Evolutionary conservation across 306 rosid species (phyloP), one percentile per base, ranked within the genome.

Genomic region (Cucurbita moschata): DNA sequence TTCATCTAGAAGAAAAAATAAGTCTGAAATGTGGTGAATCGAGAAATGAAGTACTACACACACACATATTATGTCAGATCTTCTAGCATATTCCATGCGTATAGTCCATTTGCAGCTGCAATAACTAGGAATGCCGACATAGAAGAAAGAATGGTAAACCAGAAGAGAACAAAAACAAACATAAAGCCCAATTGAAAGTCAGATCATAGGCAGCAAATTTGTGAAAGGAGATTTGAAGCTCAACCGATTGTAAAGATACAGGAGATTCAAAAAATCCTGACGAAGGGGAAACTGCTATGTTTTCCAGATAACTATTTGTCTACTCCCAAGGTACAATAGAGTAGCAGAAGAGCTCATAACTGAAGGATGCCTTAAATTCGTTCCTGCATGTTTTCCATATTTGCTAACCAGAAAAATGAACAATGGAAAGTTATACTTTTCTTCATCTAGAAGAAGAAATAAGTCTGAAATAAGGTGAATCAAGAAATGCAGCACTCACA

Each of bases 11-110:
- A 30, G 35, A 30, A 30, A 30, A 30, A 30, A 30, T 30, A 30
- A 30, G 35, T 30, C 55, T 13, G 55, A 51, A 51, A 51, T 13
- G 55, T 51, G 55, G n/a, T 4, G 56, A 52, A 52, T 52, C 19
- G n/a, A 52, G 8, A 52, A 52, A 55, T 18, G 35, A 30, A 55
- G 35, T 11, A 18, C 19, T 18, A 55, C n/a, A 54, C 16, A 4
- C 5, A 30, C 3, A 1, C 35, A 30, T 30, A 30, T 30, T 30
- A 30, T 30, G 35, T 30, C 3, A 30, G 35, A 30, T 30, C 35
- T 30, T 30, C 35, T 30, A 30, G 86, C 54, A 93, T 72, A 84
- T 87, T 93, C 98, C 97, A 90, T 58, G 98, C 98, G 72, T 88
- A 95, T 78, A 88, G 71, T 77, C 90, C 97, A 30, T 89, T 88